phyloP scores from a whole-genome alignment of 305 asterid genomes.

The Fraxinus nigra region DNA sequence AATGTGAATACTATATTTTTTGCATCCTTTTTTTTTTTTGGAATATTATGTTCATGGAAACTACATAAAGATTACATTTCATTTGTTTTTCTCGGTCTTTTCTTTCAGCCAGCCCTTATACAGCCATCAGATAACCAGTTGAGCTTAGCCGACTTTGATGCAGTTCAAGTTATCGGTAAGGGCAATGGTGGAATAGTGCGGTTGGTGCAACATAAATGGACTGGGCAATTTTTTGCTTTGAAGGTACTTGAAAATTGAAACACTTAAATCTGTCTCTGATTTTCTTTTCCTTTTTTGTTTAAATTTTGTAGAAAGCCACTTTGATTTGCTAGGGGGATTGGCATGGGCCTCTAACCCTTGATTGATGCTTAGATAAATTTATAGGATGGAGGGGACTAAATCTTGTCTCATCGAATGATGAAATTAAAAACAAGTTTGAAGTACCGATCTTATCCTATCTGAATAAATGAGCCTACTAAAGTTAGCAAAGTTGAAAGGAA shows the following conservation, averaged over 20 bases:
- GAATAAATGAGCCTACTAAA: neutral
- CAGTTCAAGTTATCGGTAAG: slow-evolving; percentile 87
- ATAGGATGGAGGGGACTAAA: neutral
- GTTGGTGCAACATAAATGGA: slow-evolving; percentile 97
- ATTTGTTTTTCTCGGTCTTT: slow-evolving; percentile 18
- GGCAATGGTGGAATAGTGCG: slow-evolving; percentile 96
- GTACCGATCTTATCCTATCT: neutral
- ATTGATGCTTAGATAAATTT: neutral
- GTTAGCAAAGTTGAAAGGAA: neutral
- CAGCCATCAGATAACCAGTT: slow-evolving; percentile 89
- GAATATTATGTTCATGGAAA: neutral
- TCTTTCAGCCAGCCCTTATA: slow-evolving; percentile 71
- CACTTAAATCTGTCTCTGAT: neutral
- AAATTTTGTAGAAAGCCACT: neutral
- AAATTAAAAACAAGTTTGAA: neutral
- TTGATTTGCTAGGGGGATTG: neutral
- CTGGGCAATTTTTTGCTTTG: slow-evolving; percentile 88
- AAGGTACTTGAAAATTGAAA: slow-evolving; percentile 49
- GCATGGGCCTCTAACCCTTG: neutral
- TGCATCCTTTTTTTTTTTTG: neutral
- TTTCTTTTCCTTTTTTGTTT: neutral
- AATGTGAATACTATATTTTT: neutral
- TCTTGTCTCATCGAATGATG: neutral
- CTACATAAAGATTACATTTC: slow-evolving; percentile 15
- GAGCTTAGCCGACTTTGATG: slow-evolving; percentile 94